Conservation (phyloP, 179 eudicot genomes). For the Monotropa hypopitys region DNA sequence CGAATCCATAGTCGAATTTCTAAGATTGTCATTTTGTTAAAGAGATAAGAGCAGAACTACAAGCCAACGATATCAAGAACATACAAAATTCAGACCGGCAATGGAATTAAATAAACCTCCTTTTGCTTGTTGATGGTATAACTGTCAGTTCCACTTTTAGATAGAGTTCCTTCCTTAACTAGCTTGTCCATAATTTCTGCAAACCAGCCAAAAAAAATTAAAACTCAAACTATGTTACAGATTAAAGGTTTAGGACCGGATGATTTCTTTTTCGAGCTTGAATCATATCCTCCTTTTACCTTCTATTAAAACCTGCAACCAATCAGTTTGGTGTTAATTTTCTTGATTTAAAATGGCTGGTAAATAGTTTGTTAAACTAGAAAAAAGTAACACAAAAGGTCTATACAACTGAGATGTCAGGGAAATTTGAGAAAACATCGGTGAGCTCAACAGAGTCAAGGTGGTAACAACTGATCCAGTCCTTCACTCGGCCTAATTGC, state of each 20-base stretch:
- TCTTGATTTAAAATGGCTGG: too few relatives aligned
- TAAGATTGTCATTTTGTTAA: conserved; percentile 12
- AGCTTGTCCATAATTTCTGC: conserved; percentile 86
- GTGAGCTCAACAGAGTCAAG: conserved; percentile 47
- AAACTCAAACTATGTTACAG: neutral
- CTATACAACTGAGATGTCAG: conserved; percentile 68
- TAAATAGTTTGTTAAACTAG: too few relatives aligned
- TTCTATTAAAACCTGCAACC: conserved; percentile 69
- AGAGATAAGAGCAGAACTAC: neutral
- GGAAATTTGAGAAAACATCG: conserved; percentile 67
- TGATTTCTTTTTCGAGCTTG: conserved; percentile 1
- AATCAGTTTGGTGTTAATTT: too few relatives aligned
- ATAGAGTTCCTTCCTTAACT: conserved; percentile 39
- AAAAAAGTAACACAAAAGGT: neutral
- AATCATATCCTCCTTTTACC: conserved; percentile 29
- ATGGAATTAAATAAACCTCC: conserved; percentile 24
- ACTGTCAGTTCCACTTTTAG: conserved; percentile 38
- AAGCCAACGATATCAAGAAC: conserved; percentile 1
- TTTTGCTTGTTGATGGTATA: conserved; percentile 46
- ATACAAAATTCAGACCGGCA: neutral
- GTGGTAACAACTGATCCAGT: conserved; percentile 60
- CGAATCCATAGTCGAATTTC: conserved; percentile 52
- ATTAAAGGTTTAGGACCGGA: neutral
- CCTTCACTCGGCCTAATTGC: conserved; percentile 55
- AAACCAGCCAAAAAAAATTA: conserved; percentile 10